Evolutionary conservation across 768 basidiomycete genomes (phyloP).

Genomic region (Suillus decipiens): DNA sequence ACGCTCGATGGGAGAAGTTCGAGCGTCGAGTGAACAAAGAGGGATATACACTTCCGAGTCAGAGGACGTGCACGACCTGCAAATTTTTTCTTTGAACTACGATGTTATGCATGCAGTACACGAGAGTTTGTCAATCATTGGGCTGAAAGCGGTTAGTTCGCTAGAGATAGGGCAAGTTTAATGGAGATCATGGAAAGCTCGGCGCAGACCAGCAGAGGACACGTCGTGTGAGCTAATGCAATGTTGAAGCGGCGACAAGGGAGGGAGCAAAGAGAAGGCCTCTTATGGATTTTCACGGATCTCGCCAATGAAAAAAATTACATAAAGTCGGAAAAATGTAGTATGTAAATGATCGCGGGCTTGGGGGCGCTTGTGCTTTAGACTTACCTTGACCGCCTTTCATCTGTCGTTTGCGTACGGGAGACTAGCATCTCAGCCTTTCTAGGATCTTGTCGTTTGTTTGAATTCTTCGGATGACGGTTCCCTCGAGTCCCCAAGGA

Average conservation of each 20-base stretch:
- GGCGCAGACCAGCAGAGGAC: background rate
- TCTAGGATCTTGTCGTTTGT: background rate
- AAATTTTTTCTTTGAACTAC: background rate
- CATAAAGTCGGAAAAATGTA: background rate
- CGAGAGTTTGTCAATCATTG: background rate
- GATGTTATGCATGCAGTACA: background rate
- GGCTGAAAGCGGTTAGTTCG: background rate
- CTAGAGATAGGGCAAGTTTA: background rate
- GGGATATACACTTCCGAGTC: slow-evolving; percentile 21
- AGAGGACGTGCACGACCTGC: background rate
- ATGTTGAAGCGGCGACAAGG: background rate
- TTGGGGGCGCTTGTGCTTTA: too few relatives aligned
- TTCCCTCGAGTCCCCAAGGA: slow-evolving; percentile 19
- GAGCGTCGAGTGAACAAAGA: slow-evolving; percentile 50
- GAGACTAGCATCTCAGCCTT: background rate
- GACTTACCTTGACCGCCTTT: background rate
- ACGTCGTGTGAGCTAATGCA: background rate
- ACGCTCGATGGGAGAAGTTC: slow-evolving; percentile 41
- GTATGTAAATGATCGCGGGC: background rate
- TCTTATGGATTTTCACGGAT: background rate
- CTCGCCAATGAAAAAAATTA: background rate
- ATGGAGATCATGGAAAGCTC: background rate
- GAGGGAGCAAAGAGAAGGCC: background rate
- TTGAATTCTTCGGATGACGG: slow-evolving; percentile 27
- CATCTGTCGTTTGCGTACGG: background rate